Conservation (phyloP, 192 early-diverging fungal species). For the Jimgerdemannia flammicorona region DNA sequence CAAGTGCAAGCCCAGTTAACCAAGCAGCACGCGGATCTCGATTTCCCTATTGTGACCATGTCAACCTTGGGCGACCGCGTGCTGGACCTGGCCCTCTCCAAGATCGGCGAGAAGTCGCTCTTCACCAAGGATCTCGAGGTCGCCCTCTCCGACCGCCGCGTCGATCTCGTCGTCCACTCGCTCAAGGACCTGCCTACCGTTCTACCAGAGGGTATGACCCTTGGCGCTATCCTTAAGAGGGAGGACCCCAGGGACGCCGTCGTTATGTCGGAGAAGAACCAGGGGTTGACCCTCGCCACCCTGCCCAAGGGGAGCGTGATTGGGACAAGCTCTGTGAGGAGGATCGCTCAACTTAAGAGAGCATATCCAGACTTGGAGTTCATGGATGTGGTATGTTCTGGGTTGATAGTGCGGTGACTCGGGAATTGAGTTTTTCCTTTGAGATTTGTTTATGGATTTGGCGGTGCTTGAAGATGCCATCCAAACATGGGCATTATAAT, state of each 20-base stretch:
- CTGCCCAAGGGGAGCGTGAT: slow-evolving; percentile 74
- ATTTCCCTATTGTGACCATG: slow-evolving; percentile 55
- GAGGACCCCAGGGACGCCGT: slow-evolving; percentile 91
- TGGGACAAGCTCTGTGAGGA: slow-evolving; percentile 85
- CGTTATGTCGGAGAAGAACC: slow-evolving; percentile 36
- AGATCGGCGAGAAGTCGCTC: slow-evolving; percentile 87
- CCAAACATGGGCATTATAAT: background rate
- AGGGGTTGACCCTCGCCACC: slow-evolving; percentile 44
- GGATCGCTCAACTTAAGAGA: slow-evolving; percentile 80
- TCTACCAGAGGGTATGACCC: slow-evolving; percentile 73
- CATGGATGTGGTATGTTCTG: slow-evolving; percentile 65
- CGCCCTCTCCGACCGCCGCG: slow-evolving; percentile 57
- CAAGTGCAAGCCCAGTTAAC: no score
- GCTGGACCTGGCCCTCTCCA: slow-evolving; percentile 76
- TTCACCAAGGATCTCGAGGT: slow-evolving; percentile 92
- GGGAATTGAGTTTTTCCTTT: background rate
- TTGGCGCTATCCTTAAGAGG: slow-evolving; percentile 82
- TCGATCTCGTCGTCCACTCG: slow-evolving; percentile 90
- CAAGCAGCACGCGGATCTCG: background rate
- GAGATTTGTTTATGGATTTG: slow-evolving; percentile 13
- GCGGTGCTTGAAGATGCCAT: background rate
- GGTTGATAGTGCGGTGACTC: no score
- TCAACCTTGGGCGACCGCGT: slow-evolving; percentile 78
- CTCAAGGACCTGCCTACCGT: slow-evolving; percentile 92
- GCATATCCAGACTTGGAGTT: slow-evolving; percentile 76